These are phyloP conservation scores for Rhododendron henanense DNA, from an alignment of 148 eudicot species.

Conservation along the genomic window DNA sequence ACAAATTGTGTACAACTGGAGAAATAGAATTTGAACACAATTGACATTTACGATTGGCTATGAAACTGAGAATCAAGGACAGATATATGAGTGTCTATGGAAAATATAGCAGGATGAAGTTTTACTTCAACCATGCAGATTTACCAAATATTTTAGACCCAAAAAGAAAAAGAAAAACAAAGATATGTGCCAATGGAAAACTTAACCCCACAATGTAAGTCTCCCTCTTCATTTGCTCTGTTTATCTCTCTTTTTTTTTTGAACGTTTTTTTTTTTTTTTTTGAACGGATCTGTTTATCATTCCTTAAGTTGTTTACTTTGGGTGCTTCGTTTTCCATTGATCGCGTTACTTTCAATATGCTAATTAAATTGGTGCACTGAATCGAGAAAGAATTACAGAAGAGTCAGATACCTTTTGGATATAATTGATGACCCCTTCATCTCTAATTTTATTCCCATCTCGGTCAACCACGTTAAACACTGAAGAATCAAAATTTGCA, in stretches of 20 bases:
- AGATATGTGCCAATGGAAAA: neutral
- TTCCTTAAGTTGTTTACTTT: too few relatives aligned
- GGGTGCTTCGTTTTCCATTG: too few relatives aligned
- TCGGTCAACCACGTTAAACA: slow-evolving; percentile 66
- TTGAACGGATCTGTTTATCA: too few relatives aligned
- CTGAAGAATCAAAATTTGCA: slow-evolving; percentile 28
- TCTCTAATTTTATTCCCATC: slow-evolving; percentile 75
- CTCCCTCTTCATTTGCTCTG: too few relatives aligned
- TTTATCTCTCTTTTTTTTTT: too few relatives aligned
- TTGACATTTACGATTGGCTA: neutral
- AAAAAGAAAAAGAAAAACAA: too few relatives aligned
- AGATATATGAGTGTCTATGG: neutral
- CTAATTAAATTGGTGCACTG: neutral
- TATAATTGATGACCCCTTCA: slow-evolving; percentile 46
- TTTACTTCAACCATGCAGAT: too few relatives aligned
- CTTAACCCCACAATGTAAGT: neutral
- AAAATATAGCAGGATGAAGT: neutral
- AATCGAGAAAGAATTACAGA: neutral
- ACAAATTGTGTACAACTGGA: neutral
- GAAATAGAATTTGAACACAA: neutral
- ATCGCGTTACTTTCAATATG: neutral
- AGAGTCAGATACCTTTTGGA: slow-evolving; percentile 38
- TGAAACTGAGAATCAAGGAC: neutral
- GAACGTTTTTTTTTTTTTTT: too few relatives aligned
- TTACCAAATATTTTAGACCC: neutral